These are phyloP conservation scores for Seiridium unicorne DNA, from an alignment of 2,329 filamentous ascomycete genomes.

Conservation along the genomic window DNA sequence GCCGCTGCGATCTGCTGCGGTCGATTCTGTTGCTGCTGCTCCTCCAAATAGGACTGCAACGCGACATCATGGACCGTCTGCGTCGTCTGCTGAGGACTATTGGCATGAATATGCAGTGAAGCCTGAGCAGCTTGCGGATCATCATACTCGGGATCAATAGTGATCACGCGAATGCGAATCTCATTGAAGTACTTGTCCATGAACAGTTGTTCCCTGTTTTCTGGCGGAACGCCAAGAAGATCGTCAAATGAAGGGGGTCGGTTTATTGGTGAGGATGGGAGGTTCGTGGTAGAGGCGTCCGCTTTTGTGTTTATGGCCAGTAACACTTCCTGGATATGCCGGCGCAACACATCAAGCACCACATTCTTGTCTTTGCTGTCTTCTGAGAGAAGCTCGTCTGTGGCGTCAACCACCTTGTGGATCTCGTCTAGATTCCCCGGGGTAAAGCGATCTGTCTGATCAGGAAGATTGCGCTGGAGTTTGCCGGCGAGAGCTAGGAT, in stretches of 20 bases:
- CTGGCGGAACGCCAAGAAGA: slow-evolving; percentile 44
- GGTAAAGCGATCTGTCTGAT: slow-evolving; percentile 22
- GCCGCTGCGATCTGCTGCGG: not conserved
- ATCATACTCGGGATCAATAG: not conserved
- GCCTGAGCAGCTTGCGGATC: not conserved
- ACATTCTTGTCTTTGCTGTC: slow-evolving; percentile 21
- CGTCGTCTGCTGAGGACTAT: not conserved
- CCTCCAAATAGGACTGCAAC: not conserved
- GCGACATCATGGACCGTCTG: not conserved
- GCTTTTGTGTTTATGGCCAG: slow-evolving; percentile 41
- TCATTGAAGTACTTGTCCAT: slow-evolving; percentile 51
- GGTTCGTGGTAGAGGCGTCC: slow-evolving; percentile 10
- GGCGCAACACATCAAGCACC: slow-evolving; percentile 45
- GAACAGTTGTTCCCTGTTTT: slow-evolving; percentile 48
- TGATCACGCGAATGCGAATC: slow-evolving; percentile 37
- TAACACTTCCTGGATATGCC: slow-evolving; percentile 48
- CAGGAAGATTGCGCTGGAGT: slow-evolving; percentile 9
- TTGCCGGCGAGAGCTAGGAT: not conserved
- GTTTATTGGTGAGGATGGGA: slow-evolving; percentile 9
- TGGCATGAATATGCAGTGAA: not conserved
- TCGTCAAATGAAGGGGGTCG: slow-evolving; percentile 37
- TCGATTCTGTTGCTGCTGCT: not conserved
- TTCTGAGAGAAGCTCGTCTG: slow-evolving; percentile 39
- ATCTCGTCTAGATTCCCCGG: slow-evolving; percentile 36
- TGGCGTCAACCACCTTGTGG: slow-evolving; percentile 37